These are phyloP conservation scores for Syzygium oleosum DNA, from an alignment of 345 rosid species.

Conservation along the genomic window DNA sequence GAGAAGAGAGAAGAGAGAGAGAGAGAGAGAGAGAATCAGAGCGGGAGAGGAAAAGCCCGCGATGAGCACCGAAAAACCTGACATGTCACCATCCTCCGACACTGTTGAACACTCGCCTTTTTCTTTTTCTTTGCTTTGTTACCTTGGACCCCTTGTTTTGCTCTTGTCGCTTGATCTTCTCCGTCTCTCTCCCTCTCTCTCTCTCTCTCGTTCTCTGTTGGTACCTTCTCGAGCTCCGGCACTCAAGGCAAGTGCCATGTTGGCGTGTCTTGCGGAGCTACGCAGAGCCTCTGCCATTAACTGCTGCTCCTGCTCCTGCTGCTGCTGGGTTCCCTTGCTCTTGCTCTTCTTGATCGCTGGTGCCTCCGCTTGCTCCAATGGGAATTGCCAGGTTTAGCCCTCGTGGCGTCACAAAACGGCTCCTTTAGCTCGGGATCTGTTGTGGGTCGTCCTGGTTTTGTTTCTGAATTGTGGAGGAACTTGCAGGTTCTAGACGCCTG, in stretches of 20 bases:
- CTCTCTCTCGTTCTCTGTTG: constrained; percentile 5
- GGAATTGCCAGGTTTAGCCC: constrained; percentile 55
- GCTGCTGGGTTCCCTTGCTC: constrained; percentile 21
- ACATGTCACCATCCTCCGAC: background rate
- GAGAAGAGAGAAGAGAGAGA: background rate
- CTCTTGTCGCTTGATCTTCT: background rate
- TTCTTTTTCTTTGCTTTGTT: background rate
- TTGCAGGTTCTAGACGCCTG: constrained; percentile 67
- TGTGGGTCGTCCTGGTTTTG: background rate
- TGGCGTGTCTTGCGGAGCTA: constrained; percentile 14
- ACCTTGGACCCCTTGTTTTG: constrained; percentile 13
- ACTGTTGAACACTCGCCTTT: background rate
- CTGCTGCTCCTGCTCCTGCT: background rate
- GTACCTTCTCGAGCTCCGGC: constrained; percentile 3
- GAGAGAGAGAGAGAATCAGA: background rate
- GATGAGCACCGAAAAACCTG: background rate
- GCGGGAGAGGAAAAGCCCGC: background rate
- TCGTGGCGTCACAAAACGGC: background rate
- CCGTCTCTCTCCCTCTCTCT: background rate
- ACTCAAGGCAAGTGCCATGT: background rate
- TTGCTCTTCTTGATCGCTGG: constrained; percentile 20
- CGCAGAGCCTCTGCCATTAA: constrained; percentile 10
- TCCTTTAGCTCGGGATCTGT: constrained; percentile 4
- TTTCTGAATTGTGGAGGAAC: constrained; percentile 10
- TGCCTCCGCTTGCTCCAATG: constrained; percentile 48